Percentiles rank a stretch among this genome's conserved stretches.
These are phyloP conservation scores for Populus davidiana DNA, from an alignment of 345 rosid genomes.

Conservation along the genomic window DNA sequence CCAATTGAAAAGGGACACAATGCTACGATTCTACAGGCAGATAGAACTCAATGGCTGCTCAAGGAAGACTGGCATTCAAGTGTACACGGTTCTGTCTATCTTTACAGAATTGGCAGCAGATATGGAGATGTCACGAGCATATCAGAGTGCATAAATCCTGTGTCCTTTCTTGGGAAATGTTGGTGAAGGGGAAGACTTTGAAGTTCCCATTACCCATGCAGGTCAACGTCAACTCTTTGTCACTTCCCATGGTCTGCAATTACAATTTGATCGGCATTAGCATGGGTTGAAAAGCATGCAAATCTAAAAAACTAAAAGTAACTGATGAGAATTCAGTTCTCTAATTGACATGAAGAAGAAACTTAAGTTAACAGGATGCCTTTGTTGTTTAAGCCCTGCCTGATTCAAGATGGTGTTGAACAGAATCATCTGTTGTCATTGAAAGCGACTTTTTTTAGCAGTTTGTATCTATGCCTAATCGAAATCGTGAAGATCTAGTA, in stretches of 20 bases:
- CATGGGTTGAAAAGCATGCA: neutral
- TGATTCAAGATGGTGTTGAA: no score
- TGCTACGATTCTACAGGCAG: no score
- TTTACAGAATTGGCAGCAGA: no score
- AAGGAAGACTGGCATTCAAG: no score
- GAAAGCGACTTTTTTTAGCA: no score
- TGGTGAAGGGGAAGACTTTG: slow-evolving; percentile 55
- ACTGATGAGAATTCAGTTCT: neutral
- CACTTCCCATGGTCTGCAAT: slow-evolving; percentile 54
- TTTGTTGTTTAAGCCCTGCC: no score
- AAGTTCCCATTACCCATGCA: slow-evolving; percentile 64
- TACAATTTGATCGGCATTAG: neutral
- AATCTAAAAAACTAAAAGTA: neutral
- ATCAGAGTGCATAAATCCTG: slow-evolving; percentile 71
- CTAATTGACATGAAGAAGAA: neutral
- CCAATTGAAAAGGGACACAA: no score
- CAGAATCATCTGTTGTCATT: no score
- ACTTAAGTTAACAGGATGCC: no score
- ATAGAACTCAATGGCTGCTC: no score
- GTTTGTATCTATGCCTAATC: neutral
- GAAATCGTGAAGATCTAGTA: neutral
- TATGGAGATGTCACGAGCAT: slow-evolving; percentile 36
- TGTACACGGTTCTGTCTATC: no score
- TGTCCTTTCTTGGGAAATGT: slow-evolving; percentile 56
- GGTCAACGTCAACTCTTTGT: slow-evolving; percentile 59